phyloP scores from a whole-genome alignment of 2,329 filamentous ascomycete species.

The Colletotrichum sp. region DNA sequence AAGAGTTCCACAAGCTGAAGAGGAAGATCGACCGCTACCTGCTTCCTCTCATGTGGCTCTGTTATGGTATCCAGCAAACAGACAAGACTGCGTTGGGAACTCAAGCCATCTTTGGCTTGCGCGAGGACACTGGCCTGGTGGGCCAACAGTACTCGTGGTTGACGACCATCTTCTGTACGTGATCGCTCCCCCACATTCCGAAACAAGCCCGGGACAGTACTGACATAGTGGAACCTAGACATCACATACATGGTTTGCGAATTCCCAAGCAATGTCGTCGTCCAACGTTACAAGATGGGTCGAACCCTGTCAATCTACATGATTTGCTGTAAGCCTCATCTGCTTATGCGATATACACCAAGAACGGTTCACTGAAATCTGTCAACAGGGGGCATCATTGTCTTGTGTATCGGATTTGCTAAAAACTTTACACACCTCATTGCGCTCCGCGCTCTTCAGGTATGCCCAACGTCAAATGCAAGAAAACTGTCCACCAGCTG shows the following conservation, averaged over 20 bases:
- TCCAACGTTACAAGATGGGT: conserved; percentile 34
- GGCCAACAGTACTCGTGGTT: conserved; percentile 30
- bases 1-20: conserved; percentile 42
- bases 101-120: conserved; percentile 42
- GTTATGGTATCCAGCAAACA: conserved; percentile 54
- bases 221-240: conserved; percentile 13
- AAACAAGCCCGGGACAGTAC: neutral
- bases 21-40: conserved; percentile 50
- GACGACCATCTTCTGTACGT: conserved; percentile 38
- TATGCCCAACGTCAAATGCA: neutral
- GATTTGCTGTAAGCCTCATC: conserved; percentile 21
- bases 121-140: conserved; percentile 29
- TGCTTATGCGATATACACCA: neutral
- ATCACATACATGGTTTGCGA: conserved; percentile 34
- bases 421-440: conserved; percentile 42
- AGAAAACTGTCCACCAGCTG: neutral
- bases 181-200: neutral
- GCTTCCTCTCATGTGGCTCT: conserved; percentile 52
- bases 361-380: neutral
- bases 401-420: conserved; percentile 41
- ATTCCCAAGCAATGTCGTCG: conserved; percentile 34
- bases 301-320: conserved; percentile 12
- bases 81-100: conserved; percentile 49
- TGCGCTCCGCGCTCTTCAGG: conserved; percentile 38
- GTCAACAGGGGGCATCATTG: conserved; percentile 30